Evolutionary conservation across 1,284 basidiomycete species (phyloP), one percentile per base, ranked within the genome.

Genomic region (Polyporus tsugae): DNA sequence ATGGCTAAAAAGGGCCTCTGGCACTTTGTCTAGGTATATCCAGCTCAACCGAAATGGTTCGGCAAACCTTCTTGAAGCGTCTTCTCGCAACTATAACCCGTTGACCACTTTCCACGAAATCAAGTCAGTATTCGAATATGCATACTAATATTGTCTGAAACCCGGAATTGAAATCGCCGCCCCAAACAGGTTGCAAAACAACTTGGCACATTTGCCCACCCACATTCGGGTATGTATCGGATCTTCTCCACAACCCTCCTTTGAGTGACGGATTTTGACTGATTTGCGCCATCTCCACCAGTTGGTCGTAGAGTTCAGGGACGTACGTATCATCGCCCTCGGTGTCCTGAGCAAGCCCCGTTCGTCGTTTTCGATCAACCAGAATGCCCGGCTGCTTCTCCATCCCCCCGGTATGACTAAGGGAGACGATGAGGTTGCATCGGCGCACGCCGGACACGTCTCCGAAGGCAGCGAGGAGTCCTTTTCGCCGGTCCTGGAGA

Each of bases 241-340:
- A 52, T 61, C n/a, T 29, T 10, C 25, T 57, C 46, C 19, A 46
- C 13, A 36, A 39, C 19, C 46, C 11, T 38, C 7, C 1, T 41
- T 38, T 3, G 22, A 52, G 29, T 41, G 55, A 29, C 19, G 22
- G n/a, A 22, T 29, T 13, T 42, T 44, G 62, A 46, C 38, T 49
- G 38, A 61, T 55, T 29, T 25, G 6, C 15, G 44, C 49, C 46
- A 53, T 70, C 11, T 70, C 60, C 60, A 29, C 44, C 60, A 92
- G 91, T 83, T 91, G 36, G 83, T 94, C 22, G 83, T 93, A 17
- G 86, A 91, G 75, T 82, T 94, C 60, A 81, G 85, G 13, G 93
- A 94, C 75, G 87, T 92, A 22, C 86, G 92, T n/a, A 85, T 94
- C 63, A 78, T 94, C 64, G 91, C 87, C 0, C 82, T 94, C 41